phyloP scores from a whole-genome alignment of 306 rosid genomes.

The Prunus kanzakura region DNA sequence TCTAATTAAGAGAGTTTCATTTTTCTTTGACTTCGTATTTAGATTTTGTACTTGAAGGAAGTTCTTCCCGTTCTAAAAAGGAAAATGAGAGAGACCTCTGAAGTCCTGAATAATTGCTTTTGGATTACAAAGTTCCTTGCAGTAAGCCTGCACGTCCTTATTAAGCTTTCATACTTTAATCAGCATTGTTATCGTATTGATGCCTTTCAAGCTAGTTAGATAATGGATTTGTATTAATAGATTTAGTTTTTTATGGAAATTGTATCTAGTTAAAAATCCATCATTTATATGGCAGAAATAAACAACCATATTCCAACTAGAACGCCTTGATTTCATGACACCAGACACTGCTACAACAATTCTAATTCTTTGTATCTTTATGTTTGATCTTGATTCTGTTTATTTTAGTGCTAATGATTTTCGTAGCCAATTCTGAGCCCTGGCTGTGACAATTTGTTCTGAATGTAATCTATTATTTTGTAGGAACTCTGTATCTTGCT shows the following conservation, averaged over 20 bases:
- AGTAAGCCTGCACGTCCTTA: background rate
- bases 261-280: background rate
- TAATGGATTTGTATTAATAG: background rate
- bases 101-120: background rate
- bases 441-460: background rate
- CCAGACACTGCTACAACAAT: background rate
- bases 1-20: conserved; percentile 13
- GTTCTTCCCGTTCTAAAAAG: background rate
- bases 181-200: background rate
- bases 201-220: background rate
- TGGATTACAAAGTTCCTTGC: no score
- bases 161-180: background rate
- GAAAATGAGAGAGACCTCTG: background rate
- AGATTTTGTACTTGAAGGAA: background rate
- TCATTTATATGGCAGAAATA: background rate
- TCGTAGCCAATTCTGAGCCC: background rate
- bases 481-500: conserved; percentile 92
- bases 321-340: background rate
- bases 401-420: background rate
- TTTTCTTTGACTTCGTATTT: background rate
- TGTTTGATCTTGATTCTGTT: conserved; percentile 1
- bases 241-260: background rate
- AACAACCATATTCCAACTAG: background rate
- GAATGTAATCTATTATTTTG: conserved; percentile 19
- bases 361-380: background rate